Base-by-base conservation (phyloP, 352 stramenopile species). In the Phytophthora lateralis region DNA sequence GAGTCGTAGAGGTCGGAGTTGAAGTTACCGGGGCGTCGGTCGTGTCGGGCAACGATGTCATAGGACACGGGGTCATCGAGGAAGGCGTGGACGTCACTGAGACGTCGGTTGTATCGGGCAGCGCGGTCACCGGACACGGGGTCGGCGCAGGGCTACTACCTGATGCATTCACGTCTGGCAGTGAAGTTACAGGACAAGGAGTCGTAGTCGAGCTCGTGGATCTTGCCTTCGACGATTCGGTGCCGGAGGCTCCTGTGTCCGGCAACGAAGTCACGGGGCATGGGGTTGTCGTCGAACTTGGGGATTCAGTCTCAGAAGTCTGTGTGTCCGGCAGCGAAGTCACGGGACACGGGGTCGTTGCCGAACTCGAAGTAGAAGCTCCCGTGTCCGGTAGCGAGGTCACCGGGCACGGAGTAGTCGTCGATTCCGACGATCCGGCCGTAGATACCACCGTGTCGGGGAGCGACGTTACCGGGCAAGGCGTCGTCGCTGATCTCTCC, bases 221-320 rank as follows among this genome's bases (percentile, higher is more conserved):
- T n/a, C n/a, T n/a, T n/a, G n/a, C n/a, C n/a, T n/a, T n/a, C n/a
- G n/a, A n/a, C n/a, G n/a, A n/a, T n/a, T n/a, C n/a, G n/a, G n/a
- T n/a, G n/a, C n/a, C n/a, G n/a, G n/a, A n/a, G n/a, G n/a, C n/a
- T n/a, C n/a, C n/a, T n/a, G 29, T 57, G 14, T 65, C 57, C 8
- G 57, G 57, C 2, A 65, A 30, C 0, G 48, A 59, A 12, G 57
- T 65, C 10, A 65, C 41, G 0, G 57, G 57, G 47, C 48, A 65
- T 0, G 57, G 57, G 2, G 57, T 62, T 14, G 50, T 57, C n/a
- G n/a, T n/a, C n/a, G n/a, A n/a, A n/a, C n/a, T n/a, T n/a, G n/a
- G n/a, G n/a, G n/a, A n/a, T n/a, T n/a, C n/a, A n/a, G n/a, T n/a
- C n/a, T n/a, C n/a, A n/a, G n/a, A n/a, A n/a, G n/a, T n/a, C n/a